Conservation (phyloP, 2,329 filamentous ascomycete species). For the Pyricularia sp. region DNA sequence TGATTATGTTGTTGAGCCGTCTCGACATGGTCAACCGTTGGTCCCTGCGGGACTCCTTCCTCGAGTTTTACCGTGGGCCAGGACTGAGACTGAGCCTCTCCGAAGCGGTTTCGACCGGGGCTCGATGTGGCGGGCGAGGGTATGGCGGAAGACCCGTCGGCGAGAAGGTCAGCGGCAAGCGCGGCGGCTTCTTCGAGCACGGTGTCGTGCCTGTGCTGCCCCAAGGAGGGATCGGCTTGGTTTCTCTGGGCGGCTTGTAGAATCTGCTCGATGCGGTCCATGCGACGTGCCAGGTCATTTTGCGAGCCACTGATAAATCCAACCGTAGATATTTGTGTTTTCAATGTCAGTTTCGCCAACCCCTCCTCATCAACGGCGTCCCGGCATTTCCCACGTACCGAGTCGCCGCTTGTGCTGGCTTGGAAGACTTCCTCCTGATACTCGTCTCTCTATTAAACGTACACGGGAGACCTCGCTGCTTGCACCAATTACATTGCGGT, state of each 20-base stretch:
- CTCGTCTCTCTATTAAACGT: constrained; percentile 5
- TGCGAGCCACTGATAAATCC: neutral
- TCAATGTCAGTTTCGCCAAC: neutral
- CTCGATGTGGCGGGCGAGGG: neutral
- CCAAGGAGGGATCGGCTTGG: neutral
- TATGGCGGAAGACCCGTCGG: neutral
- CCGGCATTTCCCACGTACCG: neutral
- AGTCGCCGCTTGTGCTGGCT: neutral
- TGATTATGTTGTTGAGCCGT: neutral
- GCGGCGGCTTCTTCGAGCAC: neutral
- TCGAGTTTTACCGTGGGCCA: neutral
- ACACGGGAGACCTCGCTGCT: constrained; percentile 8
- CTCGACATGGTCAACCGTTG: neutral
- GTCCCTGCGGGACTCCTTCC: neutral
- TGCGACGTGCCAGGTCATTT: constrained; percentile 2
- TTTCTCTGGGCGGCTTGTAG: neutral
- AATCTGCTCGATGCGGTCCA: constrained; percentile 5
- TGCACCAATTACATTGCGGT: constrained; percentile 11
- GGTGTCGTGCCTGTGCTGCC: neutral
- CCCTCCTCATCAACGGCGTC: neutral
- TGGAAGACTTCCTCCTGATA: constrained; percentile 3
- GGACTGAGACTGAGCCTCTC: neutral
- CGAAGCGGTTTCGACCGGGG: neutral
- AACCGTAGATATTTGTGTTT: neutral
- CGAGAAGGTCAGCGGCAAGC: neutral